These are phyloP conservation scores for Xylariales sp. DNA, from an alignment of 2,329 filamentous ascomycete species.

Conservation along the genomic window DNA sequence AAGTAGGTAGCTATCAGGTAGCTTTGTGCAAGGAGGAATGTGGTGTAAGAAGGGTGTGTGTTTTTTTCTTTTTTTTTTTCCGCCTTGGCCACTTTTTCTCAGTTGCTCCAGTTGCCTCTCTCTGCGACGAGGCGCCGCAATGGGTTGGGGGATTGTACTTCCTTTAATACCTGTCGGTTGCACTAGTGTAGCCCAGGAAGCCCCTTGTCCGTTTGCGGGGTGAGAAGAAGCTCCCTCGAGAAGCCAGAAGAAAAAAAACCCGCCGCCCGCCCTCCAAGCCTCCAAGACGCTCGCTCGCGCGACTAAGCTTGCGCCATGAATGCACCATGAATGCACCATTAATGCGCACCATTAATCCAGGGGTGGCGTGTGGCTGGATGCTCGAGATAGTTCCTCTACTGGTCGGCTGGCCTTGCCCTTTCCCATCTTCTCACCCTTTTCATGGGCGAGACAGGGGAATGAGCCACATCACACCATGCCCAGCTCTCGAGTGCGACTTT, in stretches of 20 bases:
- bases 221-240: conserved; percentile 30
- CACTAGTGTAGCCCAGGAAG: conserved; percentile 38
- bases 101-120: conserved; percentile 12
- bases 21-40: no score
- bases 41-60: no score
- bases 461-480: conserved; percentile 32
- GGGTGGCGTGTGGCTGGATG: conserved; percentile 25
- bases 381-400: no score
- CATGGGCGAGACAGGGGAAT: background rate
- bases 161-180: conserved; percentile 53
- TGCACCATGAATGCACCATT: no score
- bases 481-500: conserved; percentile 4
- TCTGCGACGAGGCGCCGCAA: conserved; percentile 40
- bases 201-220: conserved; percentile 49
- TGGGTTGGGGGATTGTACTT: conserved; percentile 48
- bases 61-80: conserved; percentile 8
- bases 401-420: background rate
- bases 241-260: no score
- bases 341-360: background rate
- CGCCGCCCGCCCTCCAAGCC: background rate
- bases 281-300: no score
- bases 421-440: background rate
- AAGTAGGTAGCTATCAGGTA: no score
- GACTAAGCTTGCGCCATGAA: no score
- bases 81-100: conserved; percentile 6